Evolutionary conservation across 2,329 filamentous ascomycete species (phyloP).

Genomic region (Fonsecaea nubica): DNA sequence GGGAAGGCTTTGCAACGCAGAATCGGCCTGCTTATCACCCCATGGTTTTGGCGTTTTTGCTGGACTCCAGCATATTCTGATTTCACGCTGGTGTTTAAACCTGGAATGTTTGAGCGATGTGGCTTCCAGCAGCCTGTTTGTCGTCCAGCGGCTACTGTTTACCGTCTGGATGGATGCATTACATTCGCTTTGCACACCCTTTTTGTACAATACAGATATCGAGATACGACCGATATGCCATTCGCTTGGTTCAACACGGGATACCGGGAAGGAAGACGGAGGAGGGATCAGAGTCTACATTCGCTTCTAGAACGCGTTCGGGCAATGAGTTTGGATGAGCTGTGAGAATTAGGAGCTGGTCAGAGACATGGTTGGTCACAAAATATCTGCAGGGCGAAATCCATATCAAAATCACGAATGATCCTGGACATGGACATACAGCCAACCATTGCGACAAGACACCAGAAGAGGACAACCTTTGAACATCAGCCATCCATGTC

Average conservation of each 20-base stretch:
- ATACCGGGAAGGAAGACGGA: conserved; percentile 12
- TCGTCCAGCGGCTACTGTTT: conserved; percentile 33
- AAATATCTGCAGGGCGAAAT: neutral
- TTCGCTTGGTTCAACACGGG: conserved; percentile 30
- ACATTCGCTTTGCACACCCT: conserved; percentile 33
- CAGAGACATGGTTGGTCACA: neutral
- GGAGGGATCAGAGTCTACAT: conserved; percentile 3
- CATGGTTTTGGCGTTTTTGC: neutral
- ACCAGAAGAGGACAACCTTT: neutral
- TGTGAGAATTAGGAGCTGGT: neutral
- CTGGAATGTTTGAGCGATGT: neutral
- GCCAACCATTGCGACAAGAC: conserved; percentile 1
- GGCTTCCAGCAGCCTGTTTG: conserved; percentile 19
- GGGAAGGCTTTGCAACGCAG: neutral
- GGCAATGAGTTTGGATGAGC: neutral
- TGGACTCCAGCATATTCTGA: neutral
- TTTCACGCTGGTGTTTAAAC: conserved; percentile 12
- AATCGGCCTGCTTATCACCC: neutral
- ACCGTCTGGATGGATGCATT: conserved; percentile 29
- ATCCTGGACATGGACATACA: neutral
- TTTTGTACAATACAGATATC: conserved; percentile 36
- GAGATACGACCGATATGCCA: conserved; percentile 38
- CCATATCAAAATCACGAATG: neutral
- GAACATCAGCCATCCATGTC: neutral
- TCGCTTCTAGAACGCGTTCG: conserved; percentile 1